Percentiles rank a stretch among this genome's conserved stretches.
phyloP scores from a whole-genome alignment of 805 yeast species.

The Metschnikowia kunwiensis region DNA sequence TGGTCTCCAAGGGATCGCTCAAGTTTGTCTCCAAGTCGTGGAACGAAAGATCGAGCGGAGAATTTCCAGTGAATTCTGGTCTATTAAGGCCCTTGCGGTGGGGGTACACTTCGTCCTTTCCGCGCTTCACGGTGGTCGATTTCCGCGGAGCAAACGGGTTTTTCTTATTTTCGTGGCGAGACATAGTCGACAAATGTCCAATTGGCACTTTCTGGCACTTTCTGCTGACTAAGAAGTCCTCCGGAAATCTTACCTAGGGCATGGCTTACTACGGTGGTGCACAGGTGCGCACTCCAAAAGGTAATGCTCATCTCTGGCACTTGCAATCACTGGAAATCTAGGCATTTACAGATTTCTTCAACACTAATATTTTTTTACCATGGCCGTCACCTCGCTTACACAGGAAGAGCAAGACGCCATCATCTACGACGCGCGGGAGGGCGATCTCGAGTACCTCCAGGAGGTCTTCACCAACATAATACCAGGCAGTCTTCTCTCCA shows the following conservation, averaged over 20 bases:
- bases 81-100: conserved; percentile 32
- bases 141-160: conserved; percentile 33
- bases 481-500: conserved; percentile 35
- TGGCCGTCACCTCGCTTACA: conserved; percentile 30
- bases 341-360: neutral
- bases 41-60: conserved; percentile 37
- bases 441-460: conserved; percentile 74
- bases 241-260: too few relatives aligned
- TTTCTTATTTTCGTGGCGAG: too few relatives aligned
- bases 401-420: conserved; percentile 84
- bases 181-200: too few relatives aligned
- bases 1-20: conserved; percentile 23
- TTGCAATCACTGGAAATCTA: too few relatives aligned
- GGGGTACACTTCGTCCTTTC: conserved; percentile 32
- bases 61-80: conserved; percentile 26
- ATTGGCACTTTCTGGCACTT: too few relatives aligned
- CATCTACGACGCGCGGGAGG: conserved; percentile 79
- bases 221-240: conserved; percentile 1
- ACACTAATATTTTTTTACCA: neutral
- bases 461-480: conserved; percentile 62
- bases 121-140: conserved; percentile 29
- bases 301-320: too few relatives aligned
- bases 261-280: neutral
- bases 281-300: conserved; percentile 5
- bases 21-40: conserved; percentile 26